Evolutionary conservation across 2,329 filamentous ascomycete genomes (phyloP).

Genomic region (Paraconiothyrium sp.): DNA sequence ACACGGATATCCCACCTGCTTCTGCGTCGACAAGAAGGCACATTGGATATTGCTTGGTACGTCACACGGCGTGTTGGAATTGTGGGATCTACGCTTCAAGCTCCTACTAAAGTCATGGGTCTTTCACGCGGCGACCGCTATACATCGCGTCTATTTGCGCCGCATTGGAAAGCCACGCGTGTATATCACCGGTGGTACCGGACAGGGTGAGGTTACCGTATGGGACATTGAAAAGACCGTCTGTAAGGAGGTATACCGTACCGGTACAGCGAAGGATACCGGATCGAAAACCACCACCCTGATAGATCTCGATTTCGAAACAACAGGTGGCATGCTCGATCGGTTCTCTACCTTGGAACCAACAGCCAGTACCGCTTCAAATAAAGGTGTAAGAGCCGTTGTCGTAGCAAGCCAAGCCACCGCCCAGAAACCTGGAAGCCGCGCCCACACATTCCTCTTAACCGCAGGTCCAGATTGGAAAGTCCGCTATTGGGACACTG

Average conservation of each 20-base stretch:
- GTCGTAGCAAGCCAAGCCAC: conserved; percentile 74
- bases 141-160: conserved; percentile 82
- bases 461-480: conserved; percentile 90
- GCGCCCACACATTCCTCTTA: conserved; percentile 79
- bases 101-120: conserved; percentile 90
- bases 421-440: conserved; percentile 75
- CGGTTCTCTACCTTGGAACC: conserved; percentile 76
- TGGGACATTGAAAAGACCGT: conserved; percentile 94
- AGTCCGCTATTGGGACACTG: conserved; percentile 92
- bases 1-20: conserved; percentile 90
- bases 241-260: conserved; percentile 87
- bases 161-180: conserved; percentile 77
- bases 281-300: conserved; percentile 69
- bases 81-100: conserved; percentile 97
- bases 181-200: conserved; percentile 87
- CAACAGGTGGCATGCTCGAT: conserved; percentile 82
- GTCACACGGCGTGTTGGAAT: conserved; percentile 87
- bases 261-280: conserved; percentile 54
- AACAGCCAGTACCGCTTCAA: conserved; percentile 61
- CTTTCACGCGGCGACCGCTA: conserved; percentile 79
- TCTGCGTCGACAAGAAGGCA: conserved; percentile 84
- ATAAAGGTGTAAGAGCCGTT: conserved; percentile 79
- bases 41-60: conserved; percentile 95
- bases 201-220: conserved; percentile 86
- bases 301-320: conserved; percentile 90